Evolutionary conservation across 192 early-diverging fungal species (phyloP).

Genomic region (Coemansia sp.): DNA sequence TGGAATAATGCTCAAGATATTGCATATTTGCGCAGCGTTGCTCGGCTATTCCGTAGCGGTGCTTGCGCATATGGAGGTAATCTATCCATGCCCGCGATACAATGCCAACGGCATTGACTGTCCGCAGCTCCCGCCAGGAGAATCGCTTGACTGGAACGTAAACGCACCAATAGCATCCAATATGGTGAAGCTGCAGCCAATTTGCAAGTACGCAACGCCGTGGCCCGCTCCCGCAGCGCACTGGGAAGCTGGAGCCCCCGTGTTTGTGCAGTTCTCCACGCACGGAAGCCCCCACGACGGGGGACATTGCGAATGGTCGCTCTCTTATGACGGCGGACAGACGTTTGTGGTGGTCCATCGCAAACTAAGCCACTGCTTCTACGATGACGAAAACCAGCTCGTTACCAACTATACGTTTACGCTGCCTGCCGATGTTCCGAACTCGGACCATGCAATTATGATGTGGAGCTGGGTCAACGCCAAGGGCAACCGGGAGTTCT

Average conservation of each 20-base stretch:
- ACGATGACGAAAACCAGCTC: slow-evolving; percentile 13
- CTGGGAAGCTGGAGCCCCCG: slow-evolving; percentile 33
- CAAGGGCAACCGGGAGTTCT: slow-evolving; percentile 56
- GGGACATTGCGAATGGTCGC: slow-evolving; percentile 58
- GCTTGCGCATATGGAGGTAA: slow-evolving; percentile 20
- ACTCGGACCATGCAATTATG: slow-evolving; percentile 54
- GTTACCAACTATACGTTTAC: slow-evolving; percentile 44
- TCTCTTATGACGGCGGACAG: slow-evolving; percentile 47
- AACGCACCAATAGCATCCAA: neutral
- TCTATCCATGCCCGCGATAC: slow-evolving; percentile 40
- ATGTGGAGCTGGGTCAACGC: slow-evolving; percentile 67
- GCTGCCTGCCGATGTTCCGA: slow-evolving; percentile 57
- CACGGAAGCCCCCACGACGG: slow-evolving; percentile 43
- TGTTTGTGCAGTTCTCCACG: slow-evolving; percentile 28
- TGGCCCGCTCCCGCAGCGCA: slow-evolving; percentile 25
- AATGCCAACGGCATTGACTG: slow-evolving; percentile 35
- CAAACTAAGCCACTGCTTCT: slow-evolving; percentile 31
- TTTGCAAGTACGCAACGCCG: slow-evolving; percentile 18
- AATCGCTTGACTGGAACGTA: neutral
- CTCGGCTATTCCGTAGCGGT: too few species aligned
- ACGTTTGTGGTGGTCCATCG: slow-evolving; percentile 58
- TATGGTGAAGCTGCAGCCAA: neutral
- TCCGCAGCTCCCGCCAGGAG: neutral
- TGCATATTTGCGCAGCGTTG: too few species aligned
- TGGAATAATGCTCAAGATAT: too few species aligned